These are phyloP conservation scores for Tulasnella sp. DNA, from an alignment of 768 basidiomycete genomes.

Conservation along the genomic window DNA sequence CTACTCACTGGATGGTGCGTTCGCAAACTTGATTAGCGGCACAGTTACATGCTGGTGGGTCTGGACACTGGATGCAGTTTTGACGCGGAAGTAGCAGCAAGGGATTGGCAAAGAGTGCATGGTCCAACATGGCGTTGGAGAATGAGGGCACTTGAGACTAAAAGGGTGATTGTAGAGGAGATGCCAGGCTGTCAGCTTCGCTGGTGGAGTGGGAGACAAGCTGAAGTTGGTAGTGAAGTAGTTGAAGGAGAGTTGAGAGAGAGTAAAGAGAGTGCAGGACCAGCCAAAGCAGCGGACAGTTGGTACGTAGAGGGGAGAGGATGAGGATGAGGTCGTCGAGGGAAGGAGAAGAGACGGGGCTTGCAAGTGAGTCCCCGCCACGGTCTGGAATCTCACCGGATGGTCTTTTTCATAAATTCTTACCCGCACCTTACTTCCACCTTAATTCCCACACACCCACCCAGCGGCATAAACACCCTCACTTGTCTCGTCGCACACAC, in stretches of 20 bases:
- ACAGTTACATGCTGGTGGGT: constrained; percentile 16
- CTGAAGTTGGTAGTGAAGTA: not conserved
- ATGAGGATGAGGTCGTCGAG: not conserved
- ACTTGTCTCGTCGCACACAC: not conserved
- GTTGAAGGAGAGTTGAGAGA: not conserved
- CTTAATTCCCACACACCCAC: not conserved
- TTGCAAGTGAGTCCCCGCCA: not conserved
- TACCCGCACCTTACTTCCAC: not conserved
- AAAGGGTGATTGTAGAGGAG: not conserved
- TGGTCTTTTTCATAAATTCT: not conserved
- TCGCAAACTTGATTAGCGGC: constrained; percentile 14
- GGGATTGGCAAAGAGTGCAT: not conserved
- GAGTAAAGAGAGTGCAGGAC: constrained; percentile 24
- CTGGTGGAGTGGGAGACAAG: not conserved
- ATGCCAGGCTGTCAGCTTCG: not conserved
- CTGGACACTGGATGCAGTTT: constrained; percentile 18
- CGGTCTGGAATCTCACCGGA: not conserved
- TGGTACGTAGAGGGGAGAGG: constrained; percentile 1
- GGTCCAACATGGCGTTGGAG: constrained; percentile 13
- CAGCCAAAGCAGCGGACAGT: constrained; percentile 25
- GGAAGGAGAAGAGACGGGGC: not conserved
- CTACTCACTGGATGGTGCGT: constrained; percentile 15
- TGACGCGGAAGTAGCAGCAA: constrained; percentile 15
- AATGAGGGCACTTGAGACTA: constrained; percentile 10
- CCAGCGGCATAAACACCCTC: not conserved